Percentiles rank a stretch among this genome's conserved stretches.
Evolutionary conservation across 225 moss, liverwort and hornwort genomes (phyloP).

Genomic region (Physcomitrium patens): DNA sequence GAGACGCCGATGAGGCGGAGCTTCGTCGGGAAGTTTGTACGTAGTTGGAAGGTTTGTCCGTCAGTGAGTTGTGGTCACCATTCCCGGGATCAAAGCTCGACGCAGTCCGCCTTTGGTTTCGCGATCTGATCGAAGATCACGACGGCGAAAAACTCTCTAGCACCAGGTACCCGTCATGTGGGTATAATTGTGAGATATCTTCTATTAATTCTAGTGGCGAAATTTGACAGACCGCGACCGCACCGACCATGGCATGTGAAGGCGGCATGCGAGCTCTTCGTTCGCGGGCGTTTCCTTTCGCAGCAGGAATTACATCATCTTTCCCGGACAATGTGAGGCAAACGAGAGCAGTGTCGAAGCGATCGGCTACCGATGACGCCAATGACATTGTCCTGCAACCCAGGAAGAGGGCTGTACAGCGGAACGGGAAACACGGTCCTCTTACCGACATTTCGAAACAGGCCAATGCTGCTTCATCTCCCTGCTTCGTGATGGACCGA

Average conservation of each 20-base stretch:
- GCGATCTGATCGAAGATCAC: too few species aligned
- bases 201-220: neutral
- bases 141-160: too few species aligned
- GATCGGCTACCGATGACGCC: slow-evolving; percentile 71
- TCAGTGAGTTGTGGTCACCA: too few species aligned
- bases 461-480: slow-evolving; percentile 39
- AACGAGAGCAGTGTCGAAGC: slow-evolving; percentile 76
- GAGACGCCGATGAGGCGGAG: too few species aligned
- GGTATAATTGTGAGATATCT: neutral
- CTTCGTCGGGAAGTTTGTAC: too few species aligned
- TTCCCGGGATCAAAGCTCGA: too few species aligned
- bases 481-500: slow-evolving; percentile 30
- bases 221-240: neutral
- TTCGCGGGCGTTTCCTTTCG: slow-evolving; percentile 13
- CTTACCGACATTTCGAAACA: slow-evolving; percentile 72
- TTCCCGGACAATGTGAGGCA: slow-evolving; percentile 47
- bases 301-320: neutral
- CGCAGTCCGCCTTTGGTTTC: too few species aligned
- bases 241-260: slow-evolving; percentile 43
- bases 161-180: slow-evolving; percentile 8
- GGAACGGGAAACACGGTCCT: slow-evolving; percentile 63
- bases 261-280: slow-evolving; percentile 31
- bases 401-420: slow-evolving; percentile 70
- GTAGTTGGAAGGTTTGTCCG: too few species aligned
- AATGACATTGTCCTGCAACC: slow-evolving; percentile 49